Evolutionary conservation across 2,329 filamentous ascomycete genomes (phyloP).

Genomic region (Colletotrichum salicis): DNA sequence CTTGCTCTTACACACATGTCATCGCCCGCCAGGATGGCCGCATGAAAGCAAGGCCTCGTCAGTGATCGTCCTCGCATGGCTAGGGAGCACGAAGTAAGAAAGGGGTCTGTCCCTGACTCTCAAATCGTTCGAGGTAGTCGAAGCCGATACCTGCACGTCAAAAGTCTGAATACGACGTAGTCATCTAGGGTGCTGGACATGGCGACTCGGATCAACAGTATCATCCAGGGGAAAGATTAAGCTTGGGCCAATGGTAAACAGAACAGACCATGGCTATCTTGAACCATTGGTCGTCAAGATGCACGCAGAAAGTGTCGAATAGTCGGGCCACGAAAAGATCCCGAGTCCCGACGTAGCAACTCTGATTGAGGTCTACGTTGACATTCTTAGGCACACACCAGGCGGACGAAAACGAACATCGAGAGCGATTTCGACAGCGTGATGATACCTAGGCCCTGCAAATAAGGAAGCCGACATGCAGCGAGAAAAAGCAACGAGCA

Average conservation of each 20-base stretch:
- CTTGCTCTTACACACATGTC: constrained; percentile 9
- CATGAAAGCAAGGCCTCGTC: background rate
- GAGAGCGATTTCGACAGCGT: background rate
- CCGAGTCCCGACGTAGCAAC: background rate
- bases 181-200: background rate
- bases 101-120: background rate
- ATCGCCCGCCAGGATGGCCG: constrained; percentile 19
- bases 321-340: background rate
- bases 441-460: background rate
- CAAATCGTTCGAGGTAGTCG: background rate
- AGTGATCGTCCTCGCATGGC: constrained; percentile 13
- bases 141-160: background rate
- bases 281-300: background rate
- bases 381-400: background rate
- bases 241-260: background rate
- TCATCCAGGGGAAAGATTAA: background rate
- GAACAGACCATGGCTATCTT: no score
- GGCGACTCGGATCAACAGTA: background rate
- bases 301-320: background rate
- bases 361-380: background rate
- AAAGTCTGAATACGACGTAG: background rate
- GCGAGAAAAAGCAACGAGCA: constrained; percentile 6
- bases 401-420: background rate
- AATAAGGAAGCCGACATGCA: constrained; percentile 2
- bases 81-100: background rate